A percentile compares a stretch with the other conserved stretches of the same genome.
phyloP scores from a whole-genome alignment of 257 asterid species.

The Solanum peruvianum region DNA sequence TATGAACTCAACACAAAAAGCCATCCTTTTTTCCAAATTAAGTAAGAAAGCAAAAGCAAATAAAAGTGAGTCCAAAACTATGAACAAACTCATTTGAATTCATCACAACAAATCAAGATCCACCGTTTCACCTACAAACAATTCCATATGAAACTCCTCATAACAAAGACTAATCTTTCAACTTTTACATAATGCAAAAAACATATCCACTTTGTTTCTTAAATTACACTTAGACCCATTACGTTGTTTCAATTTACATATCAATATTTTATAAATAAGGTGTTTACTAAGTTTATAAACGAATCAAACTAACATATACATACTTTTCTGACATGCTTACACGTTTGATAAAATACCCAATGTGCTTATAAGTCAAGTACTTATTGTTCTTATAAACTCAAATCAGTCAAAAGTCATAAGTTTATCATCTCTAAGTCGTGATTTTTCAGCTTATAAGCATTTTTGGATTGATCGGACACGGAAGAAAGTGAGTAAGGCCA shows the following conservation, averaged over 20 bases:
- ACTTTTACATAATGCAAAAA: neutral
- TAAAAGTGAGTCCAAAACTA: neutral
- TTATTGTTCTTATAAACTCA: neutral
- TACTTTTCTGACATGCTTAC: neutral
- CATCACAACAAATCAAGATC: neutral
- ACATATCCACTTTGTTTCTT: neutral
- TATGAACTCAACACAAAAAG: neutral
- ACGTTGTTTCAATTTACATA: neutral
- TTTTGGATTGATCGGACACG: neutral
- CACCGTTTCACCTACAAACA: neutral
- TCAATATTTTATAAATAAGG: fast-evolving
- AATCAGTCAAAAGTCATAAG: neutral
- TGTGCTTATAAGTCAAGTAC: neutral
- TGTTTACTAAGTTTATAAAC: neutral
- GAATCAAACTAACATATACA: neutral
- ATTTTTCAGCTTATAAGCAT: neutral
- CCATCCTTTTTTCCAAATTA: neutral
- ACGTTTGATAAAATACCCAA: neutral
- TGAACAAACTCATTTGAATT: neutral
- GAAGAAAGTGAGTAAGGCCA: neutral
- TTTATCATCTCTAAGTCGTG: neutral
- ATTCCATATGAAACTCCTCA: neutral
- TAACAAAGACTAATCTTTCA: neutral
- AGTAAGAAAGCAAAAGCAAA: neutral
- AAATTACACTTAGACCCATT: neutral